Percentiles rank a stretch among this genome's conserved stretches.
These are phyloP conservation scores for Cucumis cinereus DNA, from an alignment of 306 rosid genomes.

Conservation along the genomic window DNA sequence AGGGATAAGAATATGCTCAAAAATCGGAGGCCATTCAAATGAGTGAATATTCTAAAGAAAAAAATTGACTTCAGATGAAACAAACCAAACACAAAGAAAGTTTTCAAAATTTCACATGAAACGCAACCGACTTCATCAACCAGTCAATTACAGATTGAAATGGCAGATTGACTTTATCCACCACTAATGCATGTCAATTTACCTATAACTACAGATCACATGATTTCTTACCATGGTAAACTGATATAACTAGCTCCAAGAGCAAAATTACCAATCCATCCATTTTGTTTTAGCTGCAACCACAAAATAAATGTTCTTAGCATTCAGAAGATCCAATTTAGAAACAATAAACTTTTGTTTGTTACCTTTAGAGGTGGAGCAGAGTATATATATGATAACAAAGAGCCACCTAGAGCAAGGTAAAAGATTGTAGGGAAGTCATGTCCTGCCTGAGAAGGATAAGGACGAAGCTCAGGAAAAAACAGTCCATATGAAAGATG, in stretches of 20 bases:
- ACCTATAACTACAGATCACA: constrained; percentile 14
- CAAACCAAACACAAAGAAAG: not conserved
- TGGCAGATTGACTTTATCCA: not conserved
- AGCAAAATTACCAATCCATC: constrained; percentile 98
- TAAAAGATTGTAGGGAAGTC: constrained; percentile 62
- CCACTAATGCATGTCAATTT: not conserved
- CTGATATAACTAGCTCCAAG: constrained; percentile 98
- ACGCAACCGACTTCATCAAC: not conserved
- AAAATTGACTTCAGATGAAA: too few relatives aligned
- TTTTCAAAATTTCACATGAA: not conserved
- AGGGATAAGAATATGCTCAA: not conserved
- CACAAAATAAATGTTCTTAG: constrained; percentile 18
- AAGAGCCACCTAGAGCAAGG: constrained; percentile 86
- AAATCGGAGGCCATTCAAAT: not conserved
- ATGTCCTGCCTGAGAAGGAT: constrained; percentile 68
- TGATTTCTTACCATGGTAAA: constrained; percentile 76
- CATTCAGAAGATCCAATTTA: not conserved
- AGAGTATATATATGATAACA: constrained; percentile 84
- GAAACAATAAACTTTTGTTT: not conserved
- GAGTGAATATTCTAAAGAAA: not conserved
- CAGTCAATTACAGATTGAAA: not conserved
- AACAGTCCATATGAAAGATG: constrained; percentile 6
- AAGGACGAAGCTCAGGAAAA: constrained; percentile 13
- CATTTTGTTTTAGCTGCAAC: constrained; percentile 91
- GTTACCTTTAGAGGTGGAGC: constrained; percentile 92